Conservation (phyloP, 139 green algal species). For the Zygnema cylindricum region DNA sequence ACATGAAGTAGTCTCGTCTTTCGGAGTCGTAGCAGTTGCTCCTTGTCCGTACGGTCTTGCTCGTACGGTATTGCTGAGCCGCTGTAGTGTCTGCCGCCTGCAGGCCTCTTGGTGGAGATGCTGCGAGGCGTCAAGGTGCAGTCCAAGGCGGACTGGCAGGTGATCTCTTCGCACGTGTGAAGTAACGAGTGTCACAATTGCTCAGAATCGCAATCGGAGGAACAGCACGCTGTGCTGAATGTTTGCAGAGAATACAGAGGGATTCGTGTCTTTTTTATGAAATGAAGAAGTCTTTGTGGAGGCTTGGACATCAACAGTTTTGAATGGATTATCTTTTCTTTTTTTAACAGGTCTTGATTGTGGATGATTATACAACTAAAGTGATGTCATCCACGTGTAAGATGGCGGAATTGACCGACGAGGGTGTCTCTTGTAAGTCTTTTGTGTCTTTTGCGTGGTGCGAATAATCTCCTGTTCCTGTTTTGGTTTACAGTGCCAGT, state of each 20-base stretch:
- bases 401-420: slow-evolving; percentile 55
- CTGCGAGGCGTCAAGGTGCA: slow-evolving; percentile 13
- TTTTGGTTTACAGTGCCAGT: no score
- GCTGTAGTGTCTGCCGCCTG: no score
- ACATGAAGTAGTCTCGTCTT: not conserved
- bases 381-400: slow-evolving; percentile 52
- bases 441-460: no score
- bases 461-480: no score
- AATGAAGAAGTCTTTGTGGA: no score
- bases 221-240: no score
- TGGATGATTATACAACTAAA: slow-evolving; percentile 49
- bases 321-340: not conserved
- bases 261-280: no score
- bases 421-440: slow-evolving; percentile 53
- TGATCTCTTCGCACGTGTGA: no score
- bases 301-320: no score
- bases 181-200: no score
- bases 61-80: not conserved
- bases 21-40: not conserved
- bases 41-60: not conserved
- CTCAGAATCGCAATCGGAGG: no score
- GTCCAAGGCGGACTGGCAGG: slow-evolving; percentile 49
- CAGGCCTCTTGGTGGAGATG: slow-evolving; percentile 54
- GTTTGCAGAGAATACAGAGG: no score
- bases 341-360: slow-evolving; percentile 45